phyloP scores from a whole-genome alignment of 108 stramenopile genomes.

The Cyclotella cryptica region DNA sequence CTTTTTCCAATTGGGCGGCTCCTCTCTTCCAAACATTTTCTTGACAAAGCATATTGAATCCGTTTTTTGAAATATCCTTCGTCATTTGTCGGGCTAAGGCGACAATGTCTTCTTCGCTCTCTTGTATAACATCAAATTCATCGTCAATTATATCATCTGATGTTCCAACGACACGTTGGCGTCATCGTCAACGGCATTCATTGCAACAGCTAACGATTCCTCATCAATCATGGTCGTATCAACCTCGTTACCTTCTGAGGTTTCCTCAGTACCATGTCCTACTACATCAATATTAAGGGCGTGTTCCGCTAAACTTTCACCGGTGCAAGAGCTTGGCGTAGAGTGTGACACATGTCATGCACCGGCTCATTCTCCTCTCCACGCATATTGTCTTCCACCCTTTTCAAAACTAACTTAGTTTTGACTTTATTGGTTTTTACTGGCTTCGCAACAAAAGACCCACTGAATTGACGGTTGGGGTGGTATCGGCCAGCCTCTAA shows the following conservation, averaged over 20 bases:
- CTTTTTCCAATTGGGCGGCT: neutral
- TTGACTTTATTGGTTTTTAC: neutral
- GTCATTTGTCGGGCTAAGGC: too few species aligned
- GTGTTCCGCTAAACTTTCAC: neutral
- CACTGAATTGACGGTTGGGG: neutral
- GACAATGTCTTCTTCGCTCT: neutral
- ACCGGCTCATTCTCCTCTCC: neutral
- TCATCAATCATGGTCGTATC: neutral
- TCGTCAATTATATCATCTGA: neutral
- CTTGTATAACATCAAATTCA: neutral
- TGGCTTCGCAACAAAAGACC: neutral
- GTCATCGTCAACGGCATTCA: neutral
- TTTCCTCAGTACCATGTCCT: neutral
- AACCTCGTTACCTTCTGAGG: neutral
- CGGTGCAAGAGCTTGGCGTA: neutral
- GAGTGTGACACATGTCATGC: neutral
- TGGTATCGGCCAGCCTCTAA: neutral
- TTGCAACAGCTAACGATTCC: neutral
- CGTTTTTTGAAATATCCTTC: too few species aligned
- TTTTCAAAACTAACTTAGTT: neutral
- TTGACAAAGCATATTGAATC: too few species aligned
- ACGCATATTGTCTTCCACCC: neutral
- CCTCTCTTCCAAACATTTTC: neutral
- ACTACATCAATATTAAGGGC: neutral
- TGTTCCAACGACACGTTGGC: neutral